These are phyloP conservation scores for Uronychia setigera DNA, from an alignment of 73 alveolate genomes.

Conservation along the genomic window DNA sequence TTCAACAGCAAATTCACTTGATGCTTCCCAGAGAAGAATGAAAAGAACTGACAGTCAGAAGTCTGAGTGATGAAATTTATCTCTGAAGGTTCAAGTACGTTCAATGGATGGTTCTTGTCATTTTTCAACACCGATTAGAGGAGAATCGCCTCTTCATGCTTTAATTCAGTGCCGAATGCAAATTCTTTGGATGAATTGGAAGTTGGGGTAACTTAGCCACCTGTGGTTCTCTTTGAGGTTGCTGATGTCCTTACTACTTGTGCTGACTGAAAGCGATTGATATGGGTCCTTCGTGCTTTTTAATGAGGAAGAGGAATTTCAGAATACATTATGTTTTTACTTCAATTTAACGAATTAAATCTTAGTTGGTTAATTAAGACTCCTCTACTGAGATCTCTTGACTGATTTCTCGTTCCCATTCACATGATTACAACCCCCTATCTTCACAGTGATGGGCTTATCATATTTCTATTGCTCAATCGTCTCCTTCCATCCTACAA, in stretches of 20 bases:
- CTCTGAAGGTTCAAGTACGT: not conserved
- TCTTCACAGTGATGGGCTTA: slow-evolving; percentile 44
- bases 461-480: slow-evolving; percentile 24
- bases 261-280: not conserved
- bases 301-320: not conserved
- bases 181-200: not conserved
- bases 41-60: not conserved
- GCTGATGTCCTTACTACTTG: not conserved
- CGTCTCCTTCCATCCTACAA: slow-evolving; percentile 52
- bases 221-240: not conserved
- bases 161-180: not conserved
- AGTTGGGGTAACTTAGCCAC: not conserved
- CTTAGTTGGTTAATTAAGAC: too few relatives aligned
- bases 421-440: slow-evolving; percentile 13
- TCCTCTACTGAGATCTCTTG: not conserved
- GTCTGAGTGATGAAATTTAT: not conserved
- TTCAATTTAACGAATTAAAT: not conserved
- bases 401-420: not conserved
- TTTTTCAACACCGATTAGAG: not conserved
- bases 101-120: not conserved
- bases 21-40: not conserved
- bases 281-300: not conserved
- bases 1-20: not conserved
- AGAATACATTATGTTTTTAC: not conserved
- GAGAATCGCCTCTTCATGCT: not conserved